Evolutionary conservation across 2,329 filamentous ascomycete species (phyloP).

Genomic region (Rhexocercosporidium sp.): DNA sequence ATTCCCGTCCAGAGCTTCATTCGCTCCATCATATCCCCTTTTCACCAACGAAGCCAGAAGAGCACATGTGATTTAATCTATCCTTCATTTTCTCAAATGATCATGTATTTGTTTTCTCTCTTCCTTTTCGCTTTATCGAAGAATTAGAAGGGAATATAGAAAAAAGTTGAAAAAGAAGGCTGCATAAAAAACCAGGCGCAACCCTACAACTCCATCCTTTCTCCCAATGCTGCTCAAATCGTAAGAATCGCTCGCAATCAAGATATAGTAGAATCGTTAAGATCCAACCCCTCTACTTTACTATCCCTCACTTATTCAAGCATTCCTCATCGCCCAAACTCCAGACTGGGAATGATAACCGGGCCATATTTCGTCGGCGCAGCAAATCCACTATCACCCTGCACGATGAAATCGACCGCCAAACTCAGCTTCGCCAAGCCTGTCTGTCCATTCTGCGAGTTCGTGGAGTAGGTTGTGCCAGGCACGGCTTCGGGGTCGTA

Average conservation of each 20-base stretch:
- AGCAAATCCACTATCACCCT: conserved; percentile 83
- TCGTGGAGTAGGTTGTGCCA: conserved; percentile 38
- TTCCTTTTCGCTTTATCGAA: not conserved
- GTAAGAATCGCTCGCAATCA: not conserved
- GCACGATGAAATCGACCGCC: conserved; percentile 95
- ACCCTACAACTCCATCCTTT: conserved; percentile 29
- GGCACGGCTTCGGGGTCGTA: conserved; percentile 79
- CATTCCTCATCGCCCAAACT: conserved; percentile 66
- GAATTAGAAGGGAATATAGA: not conserved
- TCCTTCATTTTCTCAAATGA: not conserved
- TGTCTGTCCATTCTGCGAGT: conserved; percentile 45
- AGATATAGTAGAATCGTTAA: conserved; percentile 16
- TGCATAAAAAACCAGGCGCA: conserved; percentile 20
- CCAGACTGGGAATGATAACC: conserved; percentile 88
- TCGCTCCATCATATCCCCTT: too few species aligned
- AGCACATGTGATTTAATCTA: too few species aligned
- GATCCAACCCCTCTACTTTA: not conserved
- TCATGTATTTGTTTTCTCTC: not conserved
- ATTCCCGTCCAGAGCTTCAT: not conserved
- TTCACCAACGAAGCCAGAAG: too few species aligned
- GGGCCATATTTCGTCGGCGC: conserved; percentile 94
- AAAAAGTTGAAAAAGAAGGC: not conserved
- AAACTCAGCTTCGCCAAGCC: conserved; percentile 75
- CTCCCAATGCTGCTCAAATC: conserved; percentile 14
- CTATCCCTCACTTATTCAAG: not conserved